phyloP scores from a whole-genome alignment of 768 basidiomycete genomes.

The Suillus cothurnatus region DNA sequence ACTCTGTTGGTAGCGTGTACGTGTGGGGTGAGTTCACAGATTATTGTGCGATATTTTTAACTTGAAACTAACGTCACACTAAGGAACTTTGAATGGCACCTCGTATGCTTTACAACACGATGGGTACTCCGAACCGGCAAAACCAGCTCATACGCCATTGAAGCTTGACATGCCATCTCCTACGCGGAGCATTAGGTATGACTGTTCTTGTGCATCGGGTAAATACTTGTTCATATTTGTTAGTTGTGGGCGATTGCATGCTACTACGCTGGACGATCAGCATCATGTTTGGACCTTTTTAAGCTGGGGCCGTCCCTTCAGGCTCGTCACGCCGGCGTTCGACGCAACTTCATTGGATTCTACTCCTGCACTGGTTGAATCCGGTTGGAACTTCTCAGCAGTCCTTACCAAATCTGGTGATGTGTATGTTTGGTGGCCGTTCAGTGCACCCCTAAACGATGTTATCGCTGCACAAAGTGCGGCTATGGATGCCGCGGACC shows the following conservation, averaged over 20 bases:
- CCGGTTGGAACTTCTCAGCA: conserved; percentile 82
- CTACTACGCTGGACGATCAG: conserved; percentile 60
- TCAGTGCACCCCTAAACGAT: conserved; percentile 43
- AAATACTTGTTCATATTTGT: background rate
- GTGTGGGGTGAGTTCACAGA: conserved; percentile 69
- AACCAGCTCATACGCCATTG: conserved; percentile 53
- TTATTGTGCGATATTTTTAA: conserved; percentile 1
- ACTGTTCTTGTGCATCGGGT: conserved; percentile 9
- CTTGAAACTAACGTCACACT: conserved; percentile 5
- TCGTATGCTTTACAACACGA: conserved; percentile 43
- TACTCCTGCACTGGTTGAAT: conserved; percentile 63
- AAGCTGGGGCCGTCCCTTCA: conserved; percentile 80
- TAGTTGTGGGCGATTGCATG: conserved; percentile 81
- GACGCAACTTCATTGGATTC: conserved; percentile 47
- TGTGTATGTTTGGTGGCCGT: conserved; percentile 78
- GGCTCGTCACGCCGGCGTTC: conserved; percentile 43
- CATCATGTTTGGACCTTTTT: conserved; percentile 72
- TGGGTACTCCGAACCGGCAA: conserved; percentile 58
- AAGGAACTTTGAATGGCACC: conserved; percentile 64
- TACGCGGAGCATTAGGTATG: conserved; percentile 67
- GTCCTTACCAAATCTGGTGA: conserved; percentile 72
- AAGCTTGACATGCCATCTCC: conserved; percentile 58
- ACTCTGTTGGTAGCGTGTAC: conserved; percentile 69
- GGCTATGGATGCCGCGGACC: conserved; percentile 45
- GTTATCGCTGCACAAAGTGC: conserved; percentile 40